Evolutionary conservation across 108 stramenopile genomes (phyloP).

Genomic region (Cyclotella atomus): DNA sequence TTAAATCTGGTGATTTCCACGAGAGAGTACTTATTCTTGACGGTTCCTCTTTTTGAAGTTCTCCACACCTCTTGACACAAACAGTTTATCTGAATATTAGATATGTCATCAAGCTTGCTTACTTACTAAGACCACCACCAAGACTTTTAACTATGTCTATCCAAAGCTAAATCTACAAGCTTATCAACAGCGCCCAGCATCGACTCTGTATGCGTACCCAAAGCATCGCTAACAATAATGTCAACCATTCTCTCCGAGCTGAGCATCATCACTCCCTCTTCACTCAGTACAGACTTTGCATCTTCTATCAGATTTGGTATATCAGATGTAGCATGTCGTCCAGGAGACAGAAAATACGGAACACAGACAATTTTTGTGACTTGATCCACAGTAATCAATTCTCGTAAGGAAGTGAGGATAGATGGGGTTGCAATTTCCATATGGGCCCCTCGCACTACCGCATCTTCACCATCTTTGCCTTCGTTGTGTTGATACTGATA

Average conservation of each 20-base stretch:
- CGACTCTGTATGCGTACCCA: constrained; percentile 38
- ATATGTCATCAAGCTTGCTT: too few species aligned
- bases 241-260: constrained; percentile 5
- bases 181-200: constrained; percentile 42
- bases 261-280: constrained; percentile 50
- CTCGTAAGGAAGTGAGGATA: constrained; percentile 74
- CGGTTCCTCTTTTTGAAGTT: too few species aligned
- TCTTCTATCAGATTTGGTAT: constrained; percentile 82
- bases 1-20: too few species aligned
- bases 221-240: constrained; percentile 30
- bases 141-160: too few species aligned
- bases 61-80: too few species aligned
- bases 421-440: constrained; percentile 93
- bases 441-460: constrained; percentile 84
- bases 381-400: constrained; percentile 56
- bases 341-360: constrained; percentile 90
- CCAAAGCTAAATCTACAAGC: constrained; percentile 26
- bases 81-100: too few species aligned
- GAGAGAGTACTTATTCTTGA: too few species aligned
- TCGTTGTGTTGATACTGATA: constrained; percentile 41
- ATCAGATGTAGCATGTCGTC: constrained; percentile 87
- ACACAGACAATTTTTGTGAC: constrained; percentile 82
- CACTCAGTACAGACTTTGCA: constrained; percentile 62
- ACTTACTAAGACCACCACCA: too few species aligned
- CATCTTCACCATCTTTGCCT: background rate